phyloP scores from a whole-genome alignment of 2,329 filamentous ascomycete genomes.

The Saccharata proteae region DNA sequence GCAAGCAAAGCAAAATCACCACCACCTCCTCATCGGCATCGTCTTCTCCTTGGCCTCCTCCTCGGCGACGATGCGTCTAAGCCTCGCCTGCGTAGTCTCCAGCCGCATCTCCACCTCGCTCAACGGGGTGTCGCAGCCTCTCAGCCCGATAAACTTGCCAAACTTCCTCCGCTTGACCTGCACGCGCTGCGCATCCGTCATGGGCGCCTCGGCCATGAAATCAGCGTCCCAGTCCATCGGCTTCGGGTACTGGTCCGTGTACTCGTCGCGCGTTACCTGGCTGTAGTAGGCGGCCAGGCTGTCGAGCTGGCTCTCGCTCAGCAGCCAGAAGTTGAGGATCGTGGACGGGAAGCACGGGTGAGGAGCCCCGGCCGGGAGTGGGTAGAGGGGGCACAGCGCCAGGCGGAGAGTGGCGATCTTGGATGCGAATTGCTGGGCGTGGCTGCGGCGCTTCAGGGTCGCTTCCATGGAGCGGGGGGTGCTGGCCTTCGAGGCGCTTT shows the following conservation, averaged over 20 bases:
- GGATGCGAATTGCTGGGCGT: slow-evolving; percentile 38
- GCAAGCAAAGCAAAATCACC: too few species aligned
- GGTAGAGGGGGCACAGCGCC: slow-evolving; percentile 52
- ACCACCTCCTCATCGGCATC: too few species aligned
- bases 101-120: slow-evolving; percentile 28
- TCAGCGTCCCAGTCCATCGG: slow-evolving; percentile 50
- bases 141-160: slow-evolving; percentile 61
- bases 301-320: slow-evolving; percentile 60
- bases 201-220: slow-evolving; percentile 20
- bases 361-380: slow-evolving; percentile 41
- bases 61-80: too few species aligned
- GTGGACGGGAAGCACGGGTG: slow-evolving; percentile 55
- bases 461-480: too few species aligned
- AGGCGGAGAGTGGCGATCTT: slow-evolving; percentile 57
- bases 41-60: too few species aligned
- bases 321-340: slow-evolving; percentile 60
- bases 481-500: too few species aligned
- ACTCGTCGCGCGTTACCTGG: slow-evolving; percentile 48
- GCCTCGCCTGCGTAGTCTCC: background rate
- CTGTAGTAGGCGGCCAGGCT: slow-evolving; percentile 60
- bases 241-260: slow-evolving; percentile 51
- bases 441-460: too few species aligned
- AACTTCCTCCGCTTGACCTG: slow-evolving; percentile 55
- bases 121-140: slow-evolving; percentile 45
- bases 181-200: slow-evolving; percentile 28